Conservation (phyloP, 441 rosid genomes). For the Flueggea neowawraea region DNA sequence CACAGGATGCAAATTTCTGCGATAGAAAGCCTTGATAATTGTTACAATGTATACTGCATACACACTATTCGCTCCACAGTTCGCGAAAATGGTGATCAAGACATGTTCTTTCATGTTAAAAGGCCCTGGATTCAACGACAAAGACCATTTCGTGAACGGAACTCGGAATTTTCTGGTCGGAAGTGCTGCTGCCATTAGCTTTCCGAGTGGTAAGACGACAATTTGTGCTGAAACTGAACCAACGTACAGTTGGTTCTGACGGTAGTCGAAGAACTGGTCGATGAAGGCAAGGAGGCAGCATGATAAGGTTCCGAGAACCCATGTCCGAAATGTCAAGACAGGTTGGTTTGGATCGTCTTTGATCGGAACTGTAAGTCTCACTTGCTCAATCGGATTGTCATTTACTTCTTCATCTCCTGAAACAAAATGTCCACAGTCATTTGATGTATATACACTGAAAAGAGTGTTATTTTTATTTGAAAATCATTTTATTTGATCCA, state of each 20-base stretch:
- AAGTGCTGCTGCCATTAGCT: conserved; percentile 69
- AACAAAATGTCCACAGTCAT: no score
- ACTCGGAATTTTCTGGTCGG: conserved; percentile 31
- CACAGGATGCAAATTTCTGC: conserved; percentile 32
- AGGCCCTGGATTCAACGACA: conserved; percentile 76
- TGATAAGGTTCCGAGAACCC: conserved; percentile 54
- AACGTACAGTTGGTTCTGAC: conserved; percentile 50
- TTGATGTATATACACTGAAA: no score
- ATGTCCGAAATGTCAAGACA: conserved; percentile 65
- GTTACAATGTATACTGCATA: conserved; percentile 58
- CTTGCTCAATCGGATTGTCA: conserved; percentile 80
- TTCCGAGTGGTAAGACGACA: conserved; percentile 61
- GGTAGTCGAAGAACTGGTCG: conserved; percentile 66
- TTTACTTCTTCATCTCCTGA: conserved; percentile 40
- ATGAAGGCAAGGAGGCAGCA: conserved; percentile 55
- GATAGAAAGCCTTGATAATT: conserved; percentile 61
- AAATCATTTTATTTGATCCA: no score
- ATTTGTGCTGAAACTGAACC: conserved; percentile 60
- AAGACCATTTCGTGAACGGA: conserved; percentile 50
- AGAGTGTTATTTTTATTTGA: no score
- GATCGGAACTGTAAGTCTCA: conserved; percentile 72
- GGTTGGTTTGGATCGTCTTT: conserved; percentile 63
- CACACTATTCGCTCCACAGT: conserved; percentile 53
- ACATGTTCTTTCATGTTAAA: conserved; percentile 72
- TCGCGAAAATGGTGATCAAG: conserved; percentile 68